Conservation (phyloP, 306 rosid genomes). For the Quercus suber region DNA sequence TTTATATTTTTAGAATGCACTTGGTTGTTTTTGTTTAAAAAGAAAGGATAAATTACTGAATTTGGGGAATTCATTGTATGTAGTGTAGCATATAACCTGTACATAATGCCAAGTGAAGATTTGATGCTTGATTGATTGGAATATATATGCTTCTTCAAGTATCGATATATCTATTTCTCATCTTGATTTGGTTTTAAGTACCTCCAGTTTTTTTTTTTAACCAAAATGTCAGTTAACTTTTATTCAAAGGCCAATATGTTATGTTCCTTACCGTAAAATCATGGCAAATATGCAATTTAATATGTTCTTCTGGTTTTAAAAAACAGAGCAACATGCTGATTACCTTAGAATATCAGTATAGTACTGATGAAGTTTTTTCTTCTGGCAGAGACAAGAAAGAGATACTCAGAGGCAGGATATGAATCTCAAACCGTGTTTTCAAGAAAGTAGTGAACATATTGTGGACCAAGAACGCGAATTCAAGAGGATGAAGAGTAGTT, state of each 20-base stretch:
- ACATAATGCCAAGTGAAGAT: neutral
- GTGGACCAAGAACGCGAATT: neutral
- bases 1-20: too few relatives aligned
- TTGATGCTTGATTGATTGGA: neutral
- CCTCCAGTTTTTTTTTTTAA: neutral
- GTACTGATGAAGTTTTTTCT: neutral
- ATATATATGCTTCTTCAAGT: neutral
- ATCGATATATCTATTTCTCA: neutral
- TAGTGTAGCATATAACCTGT: neutral
- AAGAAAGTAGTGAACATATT: neutral
- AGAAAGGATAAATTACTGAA: too few relatives aligned
- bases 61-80: neutral
- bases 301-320: neutral
- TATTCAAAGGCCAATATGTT: neutral
- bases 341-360: neutral
- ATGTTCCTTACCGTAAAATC: neutral
- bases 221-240: neutral
- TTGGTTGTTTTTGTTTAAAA: too few relatives aligned
- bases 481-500: constrained; percentile 4
- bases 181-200: neutral
- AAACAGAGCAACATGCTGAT: neutral
- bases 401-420: neutral
- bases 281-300: neutral
- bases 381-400: constrained; percentile 6
- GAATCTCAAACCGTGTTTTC: neutral